Base-by-base conservation (phyloP, 129 eudicot species). In the Flaveria linearis region DNA sequence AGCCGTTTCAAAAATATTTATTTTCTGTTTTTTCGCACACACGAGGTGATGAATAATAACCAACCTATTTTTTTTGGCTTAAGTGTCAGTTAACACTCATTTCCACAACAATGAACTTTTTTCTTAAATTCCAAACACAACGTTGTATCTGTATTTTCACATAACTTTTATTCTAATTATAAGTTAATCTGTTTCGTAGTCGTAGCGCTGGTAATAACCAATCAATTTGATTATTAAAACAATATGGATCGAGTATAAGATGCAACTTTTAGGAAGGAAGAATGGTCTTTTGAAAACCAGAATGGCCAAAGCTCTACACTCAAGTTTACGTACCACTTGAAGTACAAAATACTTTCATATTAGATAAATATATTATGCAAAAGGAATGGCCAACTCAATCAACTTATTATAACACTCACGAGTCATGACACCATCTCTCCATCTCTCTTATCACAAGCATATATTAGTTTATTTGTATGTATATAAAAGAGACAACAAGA, bases 251-350 rank as follows among this genome's bases (percentile, higher is more conserved):
- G 0, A 58, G 41, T 15, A 62, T 30, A 36, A 71, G 28, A 52
- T 52, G 41, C 9, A 33, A 11, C 52, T 30, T 9, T 10, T 14
- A 62, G 46, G 18, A 45, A 28, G 2, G 16, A 25, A 11, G 66
- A 71, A 18, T 61, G 72, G 82, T 71, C 82, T 71, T 71, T 71
- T 71, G 77, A 17, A 62, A 71, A 39, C 28, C 28, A 47, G 72
- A 78, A 61, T 61, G 82, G 82, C 47, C 77, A 78, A 30, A 49
- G 30, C 33, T 9, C 18, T 17, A 52, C 51, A n/a, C 18, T 53
- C 30, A 60, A 41, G 72, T 68, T 20, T 55, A 45, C 68, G 30
- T 66, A 66, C 46, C 6, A 60, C 68, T 62, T 30, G 22, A 28
- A 33, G 28, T 66, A 66, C 71, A 66, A 50, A 9, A 41, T 66